phyloP scores from a whole-genome alignment of 2,329 filamentous ascomycete genomes.

The Lasiodiplodia theobromae region DNA sequence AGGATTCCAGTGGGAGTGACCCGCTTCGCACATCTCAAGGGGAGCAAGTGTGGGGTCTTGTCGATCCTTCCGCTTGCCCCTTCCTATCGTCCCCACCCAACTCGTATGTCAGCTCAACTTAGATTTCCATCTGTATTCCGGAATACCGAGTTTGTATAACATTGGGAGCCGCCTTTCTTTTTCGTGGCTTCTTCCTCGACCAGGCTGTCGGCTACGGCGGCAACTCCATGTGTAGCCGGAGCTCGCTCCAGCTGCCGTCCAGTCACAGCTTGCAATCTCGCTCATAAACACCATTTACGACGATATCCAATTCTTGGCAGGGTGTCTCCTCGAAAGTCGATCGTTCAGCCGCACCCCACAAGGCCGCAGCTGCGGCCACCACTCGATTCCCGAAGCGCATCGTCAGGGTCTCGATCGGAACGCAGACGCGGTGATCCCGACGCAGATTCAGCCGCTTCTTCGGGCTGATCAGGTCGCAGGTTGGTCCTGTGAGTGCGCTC shows the following conservation, averaged over 20 bases:
- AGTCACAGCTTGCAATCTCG: background rate
- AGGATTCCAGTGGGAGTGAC: conserved; percentile 22
- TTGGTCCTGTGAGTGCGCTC: background rate
- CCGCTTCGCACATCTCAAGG: background rate
- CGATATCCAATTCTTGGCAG: background rate
- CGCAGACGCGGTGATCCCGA: background rate
- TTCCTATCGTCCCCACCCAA: background rate
- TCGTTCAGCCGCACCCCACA: background rate
- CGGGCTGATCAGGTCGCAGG: no score
- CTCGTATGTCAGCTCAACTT: background rate
- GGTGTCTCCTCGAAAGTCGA: background rate
- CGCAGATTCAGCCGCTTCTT: background rate
- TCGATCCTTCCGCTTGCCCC: background rate
- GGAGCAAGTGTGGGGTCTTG: background rate
- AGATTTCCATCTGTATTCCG: background rate
- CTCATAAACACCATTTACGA: background rate
- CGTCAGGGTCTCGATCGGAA: background rate
- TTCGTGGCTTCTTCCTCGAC: background rate
- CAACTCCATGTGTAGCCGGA: background rate
- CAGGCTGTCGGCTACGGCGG: background rate
- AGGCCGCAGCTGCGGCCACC: background rate
- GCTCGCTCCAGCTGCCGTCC: background rate
- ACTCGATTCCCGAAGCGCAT: background rate
- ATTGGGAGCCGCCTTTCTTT: background rate
- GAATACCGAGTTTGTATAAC: background rate